Percentiles rank a stretch among this genome's conserved stretches.
Conservation (phyloP, 2,329 filamentous ascomycete genomes). For the Mariannaea elegans region DNA sequence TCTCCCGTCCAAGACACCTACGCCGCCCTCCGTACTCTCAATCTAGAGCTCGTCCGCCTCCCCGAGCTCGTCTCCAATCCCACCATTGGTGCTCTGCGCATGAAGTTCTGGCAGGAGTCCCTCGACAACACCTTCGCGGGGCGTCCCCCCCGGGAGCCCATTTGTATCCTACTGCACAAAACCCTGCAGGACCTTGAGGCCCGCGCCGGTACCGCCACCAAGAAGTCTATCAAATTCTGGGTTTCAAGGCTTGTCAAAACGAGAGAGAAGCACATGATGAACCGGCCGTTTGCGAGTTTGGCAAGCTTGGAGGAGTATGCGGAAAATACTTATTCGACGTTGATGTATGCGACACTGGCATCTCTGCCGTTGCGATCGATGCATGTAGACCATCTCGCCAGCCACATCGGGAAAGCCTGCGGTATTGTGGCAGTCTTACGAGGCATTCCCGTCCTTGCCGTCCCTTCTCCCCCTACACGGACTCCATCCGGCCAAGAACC, state of each 20-base stretch:
- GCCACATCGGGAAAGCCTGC: slow-evolving; percentile 92
- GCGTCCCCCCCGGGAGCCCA: slow-evolving; percentile 86
- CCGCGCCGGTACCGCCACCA: slow-evolving; percentile 51
- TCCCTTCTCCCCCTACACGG: slow-evolving; percentile 63
- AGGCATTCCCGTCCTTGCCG: slow-evolving; percentile 87
- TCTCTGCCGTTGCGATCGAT: slow-evolving; percentile 81
- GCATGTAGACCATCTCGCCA: slow-evolving; percentile 90
- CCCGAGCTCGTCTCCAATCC: slow-evolving; percentile 89
- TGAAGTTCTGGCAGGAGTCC: slow-evolving; percentile 95
- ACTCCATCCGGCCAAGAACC: slow-evolving; percentile 52
- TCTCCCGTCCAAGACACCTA: slow-evolving; percentile 80
- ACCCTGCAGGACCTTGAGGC: slow-evolving; percentile 71
- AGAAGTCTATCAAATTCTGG: slow-evolving; percentile 73
- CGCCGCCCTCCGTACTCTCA: slow-evolving; percentile 89
- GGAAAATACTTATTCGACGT: slow-evolving; percentile 92
- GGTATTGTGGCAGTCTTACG: slow-evolving; percentile 89
- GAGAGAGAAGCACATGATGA: slow-evolving; percentile 83
- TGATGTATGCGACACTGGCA: slow-evolving; percentile 88
- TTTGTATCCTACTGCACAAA: slow-evolving; percentile 82
- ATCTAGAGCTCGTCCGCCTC: slow-evolving; percentile 89
- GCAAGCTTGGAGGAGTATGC: slow-evolving; percentile 84
- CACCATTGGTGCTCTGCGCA: slow-evolving; percentile 86
- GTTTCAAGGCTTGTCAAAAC: slow-evolving; percentile 80
- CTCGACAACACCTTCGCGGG: slow-evolving; percentile 81
- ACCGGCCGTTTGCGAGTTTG: slow-evolving; percentile 80